phyloP scores from a whole-genome alignment of 108 stramenopile species.

The Cyclotella atomus region DNA sequence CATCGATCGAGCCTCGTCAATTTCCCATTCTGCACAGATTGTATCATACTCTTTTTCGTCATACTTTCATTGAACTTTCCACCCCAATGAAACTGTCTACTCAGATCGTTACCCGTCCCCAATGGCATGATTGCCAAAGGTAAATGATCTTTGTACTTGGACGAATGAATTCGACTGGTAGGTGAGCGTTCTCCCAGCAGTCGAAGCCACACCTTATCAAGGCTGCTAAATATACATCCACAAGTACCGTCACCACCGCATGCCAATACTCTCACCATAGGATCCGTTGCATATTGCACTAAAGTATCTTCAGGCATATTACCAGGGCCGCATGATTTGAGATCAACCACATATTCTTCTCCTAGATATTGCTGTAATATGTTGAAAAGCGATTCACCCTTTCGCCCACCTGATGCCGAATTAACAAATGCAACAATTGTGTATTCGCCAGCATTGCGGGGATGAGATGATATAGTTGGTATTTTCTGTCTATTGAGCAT shows the following conservation, averaged over 20 bases:
- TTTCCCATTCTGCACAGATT: conserved; percentile 40
- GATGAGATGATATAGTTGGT: conserved; percentile 13
- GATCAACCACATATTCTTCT: conserved; percentile 49
- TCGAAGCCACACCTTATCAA: conserved; percentile 57
- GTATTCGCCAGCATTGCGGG: conserved; percentile 50
- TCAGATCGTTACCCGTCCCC: conserved; percentile 76
- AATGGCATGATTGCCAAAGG: conserved; percentile 81
- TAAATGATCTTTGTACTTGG: conserved; percentile 45
- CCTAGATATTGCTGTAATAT: conserved; percentile 36
- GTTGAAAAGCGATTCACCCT: conserved; percentile 30
- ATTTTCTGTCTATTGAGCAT: not conserved
- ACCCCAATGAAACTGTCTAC: conserved; percentile 71
- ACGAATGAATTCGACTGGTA: conserved; percentile 21
- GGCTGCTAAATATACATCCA: conserved; percentile 68
- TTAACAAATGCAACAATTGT: conserved; percentile 61
- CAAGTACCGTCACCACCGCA: conserved; percentile 81
- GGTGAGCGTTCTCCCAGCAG: conserved; percentile 29
- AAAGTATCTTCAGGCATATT: conserved; percentile 57
- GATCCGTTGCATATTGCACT: conserved; percentile 52
- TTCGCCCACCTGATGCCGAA: conserved; percentile 49
- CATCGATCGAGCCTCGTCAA: conserved; percentile 58
- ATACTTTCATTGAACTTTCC: conserved; percentile 41
- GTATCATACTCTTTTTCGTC: conserved; percentile 50
- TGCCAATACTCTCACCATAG: conserved; percentile 55
- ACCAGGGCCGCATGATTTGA: conserved; percentile 48